These are phyloP conservation scores for Plantago elongata DNA, from an alignment of 257 asterid species.

Conservation along the genomic window DNA sequence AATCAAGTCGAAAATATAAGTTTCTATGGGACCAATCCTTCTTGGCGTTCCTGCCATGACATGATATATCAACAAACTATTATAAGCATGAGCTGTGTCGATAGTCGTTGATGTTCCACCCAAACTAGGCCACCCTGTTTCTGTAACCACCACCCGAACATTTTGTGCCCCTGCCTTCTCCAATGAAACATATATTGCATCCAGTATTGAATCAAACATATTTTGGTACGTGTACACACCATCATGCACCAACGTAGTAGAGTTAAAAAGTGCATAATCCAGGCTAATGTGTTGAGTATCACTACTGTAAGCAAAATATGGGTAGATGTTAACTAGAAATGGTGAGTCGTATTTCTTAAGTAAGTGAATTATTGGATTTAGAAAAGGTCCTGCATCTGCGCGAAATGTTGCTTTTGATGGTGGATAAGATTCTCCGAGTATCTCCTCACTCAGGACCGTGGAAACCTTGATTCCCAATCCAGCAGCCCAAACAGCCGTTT, in stretches of 20 bases:
- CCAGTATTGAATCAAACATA: slow-evolving; percentile 34
- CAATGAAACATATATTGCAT: slow-evolving; percentile 27
- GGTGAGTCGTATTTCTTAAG: slow-evolving; percentile 22
- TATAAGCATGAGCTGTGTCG: slow-evolving; percentile 15
- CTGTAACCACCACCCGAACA: slow-evolving; percentile 28
- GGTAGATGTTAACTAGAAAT: slow-evolving; percentile 32
- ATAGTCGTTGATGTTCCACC: slow-evolving; percentile 22
- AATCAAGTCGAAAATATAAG: slow-evolving; percentile 15
- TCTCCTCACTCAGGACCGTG: slow-evolving; percentile 18
- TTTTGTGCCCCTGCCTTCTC: slow-evolving; percentile 29
- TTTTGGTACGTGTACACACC: slow-evolving; percentile 26
- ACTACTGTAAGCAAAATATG: slow-evolving; percentile 20
- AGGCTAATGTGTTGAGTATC: slow-evolving; percentile 10
- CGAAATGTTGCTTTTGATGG: slow-evolving; percentile 25
- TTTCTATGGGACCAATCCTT: slow-evolving; percentile 19
- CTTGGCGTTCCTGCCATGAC: slow-evolving; percentile 13
- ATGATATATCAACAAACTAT: slow-evolving; percentile 20
- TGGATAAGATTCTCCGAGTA: slow-evolving; percentile 24
- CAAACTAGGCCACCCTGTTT: slow-evolving; percentile 40
- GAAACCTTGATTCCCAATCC: slow-evolving; percentile 33
- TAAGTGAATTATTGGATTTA: slow-evolving; percentile 21
- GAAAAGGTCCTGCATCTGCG: background rate
- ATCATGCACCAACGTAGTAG: slow-evolving; percentile 14
- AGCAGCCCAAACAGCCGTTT: slow-evolving; percentile 5
- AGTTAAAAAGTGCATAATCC: slow-evolving; percentile 20